Evolutionary conservation across 495 filamentous ascomycete species (phyloP).

Genomic region (Massariosphaeria phaeospora): DNA sequence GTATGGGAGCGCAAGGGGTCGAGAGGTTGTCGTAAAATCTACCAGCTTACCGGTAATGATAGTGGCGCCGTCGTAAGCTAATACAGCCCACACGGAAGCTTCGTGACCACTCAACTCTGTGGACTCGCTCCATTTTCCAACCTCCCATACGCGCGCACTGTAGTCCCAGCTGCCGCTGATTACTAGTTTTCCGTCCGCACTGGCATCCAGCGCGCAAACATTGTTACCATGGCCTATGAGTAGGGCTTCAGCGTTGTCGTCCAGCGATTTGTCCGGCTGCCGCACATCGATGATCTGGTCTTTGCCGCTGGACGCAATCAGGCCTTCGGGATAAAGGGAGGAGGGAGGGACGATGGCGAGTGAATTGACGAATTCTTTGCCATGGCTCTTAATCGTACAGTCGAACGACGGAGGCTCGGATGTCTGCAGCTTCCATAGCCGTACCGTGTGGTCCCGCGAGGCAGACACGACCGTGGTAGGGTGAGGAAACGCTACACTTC

Average conservation of each 20-base stretch:
- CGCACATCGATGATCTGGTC: constrained; percentile 91
- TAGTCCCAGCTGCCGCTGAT: constrained; percentile 96
- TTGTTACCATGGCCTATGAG: constrained; percentile 82
- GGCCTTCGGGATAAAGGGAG: constrained; percentile 66
- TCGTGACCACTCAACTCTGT: constrained; percentile 68
- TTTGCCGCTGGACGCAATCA: constrained; percentile 79
- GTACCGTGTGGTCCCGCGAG: constrained; percentile 85
- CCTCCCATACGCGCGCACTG: constrained; percentile 71
- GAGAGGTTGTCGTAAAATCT: no score
- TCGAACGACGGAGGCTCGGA: constrained; percentile 68
- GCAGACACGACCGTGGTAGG: constrained; percentile 71
- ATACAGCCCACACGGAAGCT: constrained; percentile 82
- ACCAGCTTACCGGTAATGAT: constrained; percentile 69
- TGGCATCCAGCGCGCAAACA: constrained; percentile 79
- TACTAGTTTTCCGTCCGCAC: constrained; percentile 61
- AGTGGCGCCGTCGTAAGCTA: constrained; percentile 73
- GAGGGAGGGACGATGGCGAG: constrained; percentile 71
- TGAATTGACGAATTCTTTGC: constrained; percentile 77
- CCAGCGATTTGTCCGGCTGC: constrained; percentile 56
- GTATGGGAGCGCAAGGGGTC: not conserved
- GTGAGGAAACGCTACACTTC: constrained; percentile 74
- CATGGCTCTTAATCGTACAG: constrained; percentile 66
- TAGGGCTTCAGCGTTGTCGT: constrained; percentile 76
- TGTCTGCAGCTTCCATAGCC: constrained; percentile 70
- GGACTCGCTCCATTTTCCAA: constrained; percentile 61